phyloP scores from a whole-genome alignment of 2,329 filamentous ascomycete genomes.

The Pseudopyricularia javanii region DNA sequence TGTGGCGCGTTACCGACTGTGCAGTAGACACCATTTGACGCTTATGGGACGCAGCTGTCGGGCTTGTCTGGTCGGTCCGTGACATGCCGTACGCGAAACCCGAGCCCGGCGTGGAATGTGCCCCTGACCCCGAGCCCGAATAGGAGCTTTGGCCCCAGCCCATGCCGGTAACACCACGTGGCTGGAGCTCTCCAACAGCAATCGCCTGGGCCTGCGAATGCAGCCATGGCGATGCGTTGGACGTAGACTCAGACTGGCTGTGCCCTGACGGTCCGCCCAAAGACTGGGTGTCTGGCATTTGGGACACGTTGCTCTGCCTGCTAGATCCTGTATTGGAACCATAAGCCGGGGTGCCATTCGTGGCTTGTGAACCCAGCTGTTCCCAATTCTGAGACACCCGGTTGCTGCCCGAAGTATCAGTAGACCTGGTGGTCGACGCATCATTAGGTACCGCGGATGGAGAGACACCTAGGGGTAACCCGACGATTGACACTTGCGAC shows the following conservation, averaged over 20 bases:
- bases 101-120: slow-evolving; percentile 9
- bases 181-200: slow-evolving; percentile 19
- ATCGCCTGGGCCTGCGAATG: slow-evolving; percentile 46
- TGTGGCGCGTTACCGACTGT: slow-evolving; percentile 5
- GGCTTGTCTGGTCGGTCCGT: slow-evolving; percentile 14
- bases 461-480: slow-evolving; percentile 43
- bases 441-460: slow-evolving; percentile 60
- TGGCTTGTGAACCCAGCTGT: slow-evolving; percentile 58
- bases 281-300: slow-evolving; percentile 43
- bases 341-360: slow-evolving; percentile 40
- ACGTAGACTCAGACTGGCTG: slow-evolving; percentile 34
- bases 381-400: slow-evolving; percentile 36
- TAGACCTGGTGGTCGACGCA: slow-evolving; percentile 87
- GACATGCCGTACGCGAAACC: background rate
- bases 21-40: background rate
- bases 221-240: slow-evolving; percentile 41
- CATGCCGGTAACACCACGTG: slow-evolving; percentile 7
- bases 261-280: slow-evolving; percentile 13
- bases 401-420: slow-evolving; percentile 46
- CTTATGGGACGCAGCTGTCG: slow-evolving; percentile 7
- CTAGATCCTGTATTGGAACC: background rate
- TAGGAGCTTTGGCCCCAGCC: slow-evolving; percentile 7
- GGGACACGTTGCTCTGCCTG: slow-evolving; percentile 13
- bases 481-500: slow-evolving; percentile 52
- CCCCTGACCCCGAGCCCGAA: slow-evolving; percentile 13